Conservation (phyloP, 768 basidiomycete species). For the Royoungia palumana region DNA sequence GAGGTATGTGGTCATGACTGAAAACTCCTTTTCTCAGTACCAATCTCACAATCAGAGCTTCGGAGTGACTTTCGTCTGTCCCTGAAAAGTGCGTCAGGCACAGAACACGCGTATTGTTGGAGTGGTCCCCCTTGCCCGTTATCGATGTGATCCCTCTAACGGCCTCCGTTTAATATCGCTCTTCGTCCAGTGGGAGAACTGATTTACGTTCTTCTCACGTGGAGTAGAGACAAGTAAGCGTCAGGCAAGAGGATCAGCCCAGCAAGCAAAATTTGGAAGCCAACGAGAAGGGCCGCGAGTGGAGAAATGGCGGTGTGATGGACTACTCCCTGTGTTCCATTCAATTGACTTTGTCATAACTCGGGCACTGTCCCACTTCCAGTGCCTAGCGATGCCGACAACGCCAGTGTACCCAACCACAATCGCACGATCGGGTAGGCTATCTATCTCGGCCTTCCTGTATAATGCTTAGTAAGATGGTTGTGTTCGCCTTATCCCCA, state of each 20-base stretch:
- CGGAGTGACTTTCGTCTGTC: too few species aligned
- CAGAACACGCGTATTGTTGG: not conserved
- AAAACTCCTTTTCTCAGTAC: too few species aligned
- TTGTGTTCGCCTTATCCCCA: not conserved
- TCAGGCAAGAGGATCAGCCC: not conserved
- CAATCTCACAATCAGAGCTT: too few species aligned
- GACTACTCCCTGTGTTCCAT: not conserved
- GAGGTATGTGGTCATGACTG: too few species aligned
- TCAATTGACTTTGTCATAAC: not conserved
- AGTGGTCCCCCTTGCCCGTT: not conserved
- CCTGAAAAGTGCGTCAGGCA: not conserved
- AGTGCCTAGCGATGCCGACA: not conserved
- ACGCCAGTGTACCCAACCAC: not conserved
- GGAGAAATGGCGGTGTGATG: not conserved
- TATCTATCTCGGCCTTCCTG: too few species aligned
- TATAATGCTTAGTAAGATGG: not conserved
- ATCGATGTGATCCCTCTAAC: slow-evolving; percentile 9
- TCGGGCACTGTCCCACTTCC: not conserved
- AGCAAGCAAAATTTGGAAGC: not conserved
- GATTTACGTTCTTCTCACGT: not conserved
- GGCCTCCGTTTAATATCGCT: too few species aligned
- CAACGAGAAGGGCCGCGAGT: not conserved
- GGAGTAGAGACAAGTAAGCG: not conserved
- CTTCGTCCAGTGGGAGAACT: not conserved
- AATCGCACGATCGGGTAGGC: not conserved